Percentiles rank a stretch among this genome's conserved stretches.
phyloP scores from a whole-genome alignment of 352 stramenopile genomes.

The Phytophthora fragariaefolia region DNA sequence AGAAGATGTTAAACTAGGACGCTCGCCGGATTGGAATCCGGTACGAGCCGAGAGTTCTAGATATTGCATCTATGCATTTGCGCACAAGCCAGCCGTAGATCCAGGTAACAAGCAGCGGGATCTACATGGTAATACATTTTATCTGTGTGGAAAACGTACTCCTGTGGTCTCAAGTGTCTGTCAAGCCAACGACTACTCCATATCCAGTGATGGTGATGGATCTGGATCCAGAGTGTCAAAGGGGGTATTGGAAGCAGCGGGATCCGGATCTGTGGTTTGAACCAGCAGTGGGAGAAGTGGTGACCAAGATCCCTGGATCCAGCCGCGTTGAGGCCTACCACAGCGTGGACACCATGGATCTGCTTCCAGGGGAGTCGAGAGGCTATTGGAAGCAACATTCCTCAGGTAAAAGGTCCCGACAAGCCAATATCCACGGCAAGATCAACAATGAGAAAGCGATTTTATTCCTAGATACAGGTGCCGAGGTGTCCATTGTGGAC shows the following conservation, averaged over 20 bases:
- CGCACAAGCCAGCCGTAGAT: neutral
- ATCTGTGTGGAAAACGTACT: neutral
- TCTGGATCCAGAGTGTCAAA: constrained; percentile 1
- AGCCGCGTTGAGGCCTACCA: too few relatives aligned
- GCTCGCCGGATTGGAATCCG: neutral
- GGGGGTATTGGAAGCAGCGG: constrained; percentile 30
- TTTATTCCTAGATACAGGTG: neutral
- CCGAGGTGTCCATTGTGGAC: neutral
- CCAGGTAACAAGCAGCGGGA: neutral
- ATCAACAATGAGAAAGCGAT: neutral
- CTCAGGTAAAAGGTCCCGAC: neutral
- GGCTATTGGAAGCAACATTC: constrained; percentile 5
- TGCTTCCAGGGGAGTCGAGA: neutral
- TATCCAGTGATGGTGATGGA: neutral
- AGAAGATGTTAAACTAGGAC: neutral
- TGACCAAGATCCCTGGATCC: neutral
- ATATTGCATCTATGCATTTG: neutral
- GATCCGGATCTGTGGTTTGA: neutral
- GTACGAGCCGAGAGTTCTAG: neutral
- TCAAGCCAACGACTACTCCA: neutral
- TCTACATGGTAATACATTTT: neutral
- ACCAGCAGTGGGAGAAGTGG: neutral
- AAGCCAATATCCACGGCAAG: neutral
- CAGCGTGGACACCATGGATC: too few relatives aligned
- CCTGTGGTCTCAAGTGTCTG: neutral